A percentile compares a stretch with the other conserved stretches of the same genome.
Conservation (phyloP, 176 grass and related monocot genomes). For the Triticum dicoccoides region DNA sequence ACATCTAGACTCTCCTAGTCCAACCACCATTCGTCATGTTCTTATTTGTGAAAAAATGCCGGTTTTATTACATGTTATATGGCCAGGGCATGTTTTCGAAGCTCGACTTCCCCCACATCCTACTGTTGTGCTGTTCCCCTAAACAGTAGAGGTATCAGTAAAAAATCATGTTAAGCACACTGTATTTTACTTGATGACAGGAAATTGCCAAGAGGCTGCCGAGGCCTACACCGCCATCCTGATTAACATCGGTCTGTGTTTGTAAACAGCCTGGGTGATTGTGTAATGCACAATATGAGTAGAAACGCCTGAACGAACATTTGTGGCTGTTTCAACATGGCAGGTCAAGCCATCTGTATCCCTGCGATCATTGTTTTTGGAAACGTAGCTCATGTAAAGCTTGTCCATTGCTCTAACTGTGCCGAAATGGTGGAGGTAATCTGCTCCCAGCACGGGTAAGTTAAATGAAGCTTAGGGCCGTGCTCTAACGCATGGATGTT, state of each 20-base stretch:
- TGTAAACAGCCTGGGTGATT: background rate
- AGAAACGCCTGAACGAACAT: background rate
- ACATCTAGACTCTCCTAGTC: background rate
- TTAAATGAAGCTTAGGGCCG: background rate
- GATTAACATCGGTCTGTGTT: background rate
- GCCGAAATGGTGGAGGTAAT: background rate
- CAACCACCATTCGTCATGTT: background rate
- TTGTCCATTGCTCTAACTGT: background rate
- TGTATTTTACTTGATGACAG: constrained; percentile 7
- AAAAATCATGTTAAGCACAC: background rate
- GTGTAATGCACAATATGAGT: constrained; percentile 19
- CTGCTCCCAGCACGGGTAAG: background rate
- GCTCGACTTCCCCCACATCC: background rate
- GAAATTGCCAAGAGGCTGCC: constrained; percentile 41
- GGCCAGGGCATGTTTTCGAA: background rate
- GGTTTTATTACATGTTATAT: background rate
- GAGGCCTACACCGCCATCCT: constrained; percentile 26
- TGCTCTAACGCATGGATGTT: background rate
- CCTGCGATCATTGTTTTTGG: background rate
- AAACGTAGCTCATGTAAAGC: constrained; percentile 18
- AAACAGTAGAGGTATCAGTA: background rate
- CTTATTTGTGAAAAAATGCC: background rate
- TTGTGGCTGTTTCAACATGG: background rate
- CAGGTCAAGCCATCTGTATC: constrained; percentile 12
- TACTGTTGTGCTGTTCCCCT: background rate